These are phyloP conservation scores for Gastrodia elata DNA, from an alignment of 106 monocot species.

Conservation along the genomic window DNA sequence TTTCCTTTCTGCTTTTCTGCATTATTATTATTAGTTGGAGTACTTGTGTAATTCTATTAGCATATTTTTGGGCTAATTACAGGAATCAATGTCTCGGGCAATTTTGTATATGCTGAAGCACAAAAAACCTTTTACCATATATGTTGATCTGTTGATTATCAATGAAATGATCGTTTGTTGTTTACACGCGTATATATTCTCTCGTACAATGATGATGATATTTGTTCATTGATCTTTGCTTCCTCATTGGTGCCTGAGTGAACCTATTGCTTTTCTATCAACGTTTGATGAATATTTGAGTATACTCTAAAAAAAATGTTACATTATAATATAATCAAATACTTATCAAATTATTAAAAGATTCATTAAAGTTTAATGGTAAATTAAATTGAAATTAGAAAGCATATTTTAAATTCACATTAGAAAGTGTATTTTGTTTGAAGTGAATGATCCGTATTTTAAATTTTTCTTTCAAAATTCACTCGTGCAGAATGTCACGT, in stretches of 20 bases:
- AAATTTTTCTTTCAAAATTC: background rate
- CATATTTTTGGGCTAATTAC: background rate
- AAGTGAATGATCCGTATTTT: no score
- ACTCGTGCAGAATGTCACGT: background rate
- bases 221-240: background rate
- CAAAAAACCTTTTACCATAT: no score
- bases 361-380: background rate
- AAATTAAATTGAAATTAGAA: background rate
- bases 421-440: background rate
- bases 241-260: background rate
- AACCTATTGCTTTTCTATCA: background rate
- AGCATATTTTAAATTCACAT: background rate
- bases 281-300: background rate
- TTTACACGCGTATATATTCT: background rate
- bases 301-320: background rate
- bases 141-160: no score
- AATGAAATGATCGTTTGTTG: background rate
- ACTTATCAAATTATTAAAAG: background rate
- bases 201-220: background rate
- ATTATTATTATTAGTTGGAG: background rate
- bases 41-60: slow-evolving; percentile 1
- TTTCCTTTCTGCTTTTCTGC: background rate
- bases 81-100: background rate
- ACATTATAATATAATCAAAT: background rate
- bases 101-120: background rate